Conservation (phyloP, 2,329 filamentous ascomycete species). For the Paraphaeosphaeria minitans region DNA sequence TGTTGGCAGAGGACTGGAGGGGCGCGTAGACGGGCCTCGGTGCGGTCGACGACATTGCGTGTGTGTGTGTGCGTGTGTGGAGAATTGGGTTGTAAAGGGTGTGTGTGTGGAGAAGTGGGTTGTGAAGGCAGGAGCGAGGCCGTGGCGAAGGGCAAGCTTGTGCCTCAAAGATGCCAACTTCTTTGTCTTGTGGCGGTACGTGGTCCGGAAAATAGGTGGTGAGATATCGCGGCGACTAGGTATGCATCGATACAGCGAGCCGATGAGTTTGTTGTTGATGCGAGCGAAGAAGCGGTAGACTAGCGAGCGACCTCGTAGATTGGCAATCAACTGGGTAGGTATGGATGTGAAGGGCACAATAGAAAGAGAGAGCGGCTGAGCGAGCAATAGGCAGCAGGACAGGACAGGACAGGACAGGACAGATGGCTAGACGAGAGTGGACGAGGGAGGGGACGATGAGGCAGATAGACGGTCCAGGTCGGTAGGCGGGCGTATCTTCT, state of each 20-base stretch:
- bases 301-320: constrained; percentile 28
- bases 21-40: constrained; percentile 43
- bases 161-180: background rate
- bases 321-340: constrained; percentile 21
- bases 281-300: constrained; percentile 18
- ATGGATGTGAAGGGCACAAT: constrained; percentile 14
- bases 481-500: constrained; percentile 5
- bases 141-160: background rate
- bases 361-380: constrained; percentile 20
- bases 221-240: constrained; percentile 18
- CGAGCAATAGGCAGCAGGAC: constrained; percentile 2
- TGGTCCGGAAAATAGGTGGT: constrained; percentile 1
- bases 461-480: too few species aligned
- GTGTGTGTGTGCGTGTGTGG: too few species aligned
- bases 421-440: constrained; percentile 12
- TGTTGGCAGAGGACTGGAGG: constrained; percentile 39
- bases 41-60: constrained; percentile 33
- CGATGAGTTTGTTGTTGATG: background rate
- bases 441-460: constrained; percentile 7
- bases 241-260: constrained; percentile 24
- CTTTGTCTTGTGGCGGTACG: background rate
- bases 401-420: too few species aligned
- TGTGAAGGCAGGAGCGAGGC: background rate
- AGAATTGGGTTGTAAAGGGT: background rate
- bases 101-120: background rate